These are phyloP conservation scores for Penicillium sp. DNA, from an alignment of 2,329 filamentous ascomycete species.

Conservation along the genomic window DNA sequence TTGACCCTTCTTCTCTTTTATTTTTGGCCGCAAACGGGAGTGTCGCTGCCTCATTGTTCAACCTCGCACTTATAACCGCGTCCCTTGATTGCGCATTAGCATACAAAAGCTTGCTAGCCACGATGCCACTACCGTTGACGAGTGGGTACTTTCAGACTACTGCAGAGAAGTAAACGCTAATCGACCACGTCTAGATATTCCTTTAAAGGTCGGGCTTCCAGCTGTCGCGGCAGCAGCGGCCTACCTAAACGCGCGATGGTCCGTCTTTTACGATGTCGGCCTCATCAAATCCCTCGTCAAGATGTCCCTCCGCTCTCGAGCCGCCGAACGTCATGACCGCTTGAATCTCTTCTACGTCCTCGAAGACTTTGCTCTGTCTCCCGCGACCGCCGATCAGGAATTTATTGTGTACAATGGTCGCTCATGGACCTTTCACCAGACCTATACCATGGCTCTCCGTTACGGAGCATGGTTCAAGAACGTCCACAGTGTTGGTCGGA, in stretches of 20 bases:
- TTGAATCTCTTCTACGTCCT: constrained; percentile 73
- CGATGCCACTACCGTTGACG: neutral
- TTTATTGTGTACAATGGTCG: constrained; percentile 69
- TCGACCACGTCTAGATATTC: constrained; percentile 27
- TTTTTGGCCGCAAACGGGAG: neutral
- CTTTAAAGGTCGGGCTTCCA: constrained; percentile 51
- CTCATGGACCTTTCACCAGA: constrained; percentile 70
- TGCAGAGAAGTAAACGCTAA: neutral
- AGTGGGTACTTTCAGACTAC: neutral
- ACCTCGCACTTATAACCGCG: neutral
- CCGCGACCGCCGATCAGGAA: constrained; percentile 49
- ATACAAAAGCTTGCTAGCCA: neutral
- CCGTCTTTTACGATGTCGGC: constrained; percentile 63
- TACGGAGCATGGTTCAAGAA: constrained; percentile 74
- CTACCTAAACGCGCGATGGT: constrained; percentile 72
- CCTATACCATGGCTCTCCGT: constrained; percentile 67
- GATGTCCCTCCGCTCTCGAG: constrained; percentile 43
- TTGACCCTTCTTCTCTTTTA: neutral
- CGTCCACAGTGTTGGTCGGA: constrained; percentile 60
- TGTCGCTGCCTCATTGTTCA: neutral
- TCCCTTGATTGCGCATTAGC: neutral
- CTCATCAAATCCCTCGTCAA: constrained; percentile 58
- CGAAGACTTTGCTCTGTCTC: constrained; percentile 62
- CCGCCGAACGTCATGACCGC: constrained; percentile 57
- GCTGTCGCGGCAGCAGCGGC: constrained; percentile 66